Evolutionary conservation across 2,329 filamentous ascomycete genomes (phyloP).

Genomic region (Clonostachys sp.): DNA sequence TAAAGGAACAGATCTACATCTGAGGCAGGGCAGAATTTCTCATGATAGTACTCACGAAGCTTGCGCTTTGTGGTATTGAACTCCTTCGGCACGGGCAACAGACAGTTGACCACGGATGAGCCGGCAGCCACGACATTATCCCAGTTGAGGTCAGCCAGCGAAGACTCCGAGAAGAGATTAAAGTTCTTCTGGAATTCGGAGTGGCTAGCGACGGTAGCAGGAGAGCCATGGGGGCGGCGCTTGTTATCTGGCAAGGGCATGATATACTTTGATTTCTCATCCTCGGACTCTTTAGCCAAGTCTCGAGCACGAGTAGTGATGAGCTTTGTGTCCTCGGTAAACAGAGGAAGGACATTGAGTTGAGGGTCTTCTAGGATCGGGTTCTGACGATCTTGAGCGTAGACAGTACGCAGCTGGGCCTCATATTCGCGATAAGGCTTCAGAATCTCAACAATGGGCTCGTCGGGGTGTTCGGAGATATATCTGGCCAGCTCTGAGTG

Average conservation of each 20-base stretch:
- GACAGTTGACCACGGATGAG: slow-evolving; percentile 73
- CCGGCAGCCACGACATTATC: slow-evolving; percentile 77
- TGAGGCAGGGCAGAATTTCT: slow-evolving; percentile 74
- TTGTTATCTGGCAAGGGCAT: slow-evolving; percentile 61
- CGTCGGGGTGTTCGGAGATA: slow-evolving; percentile 48
- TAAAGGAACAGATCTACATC: slow-evolving; percentile 87
- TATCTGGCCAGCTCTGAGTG: slow-evolving; percentile 43
- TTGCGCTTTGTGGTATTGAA: slow-evolving; percentile 58
- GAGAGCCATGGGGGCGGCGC: slow-evolving; percentile 57
- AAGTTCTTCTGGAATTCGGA: slow-evolving; percentile 77
- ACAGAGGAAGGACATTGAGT: slow-evolving; percentile 64
- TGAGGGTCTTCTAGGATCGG: slow-evolving; percentile 48
- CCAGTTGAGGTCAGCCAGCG: slow-evolving; percentile 74
- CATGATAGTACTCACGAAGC: slow-evolving; percentile 72
- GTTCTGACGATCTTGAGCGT: slow-evolving; percentile 63
- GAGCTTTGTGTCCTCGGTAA: slow-evolving; percentile 47
- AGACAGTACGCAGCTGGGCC: slow-evolving; percentile 59
- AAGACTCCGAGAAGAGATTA: slow-evolving; percentile 74
- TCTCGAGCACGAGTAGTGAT: slow-evolving; percentile 61
- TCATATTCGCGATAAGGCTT: slow-evolving; percentile 66
- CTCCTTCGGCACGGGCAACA: slow-evolving; percentile 64
- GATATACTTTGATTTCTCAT: slow-evolving; percentile 62
- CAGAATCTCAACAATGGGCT: slow-evolving; percentile 52
- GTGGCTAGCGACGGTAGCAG: slow-evolving; percentile 63
- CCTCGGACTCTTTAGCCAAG: slow-evolving; percentile 48